Evolutionary conservation across 495 filamentous ascomycete genomes (phyloP).

Genomic region (Lophium mytilinum): DNA sequence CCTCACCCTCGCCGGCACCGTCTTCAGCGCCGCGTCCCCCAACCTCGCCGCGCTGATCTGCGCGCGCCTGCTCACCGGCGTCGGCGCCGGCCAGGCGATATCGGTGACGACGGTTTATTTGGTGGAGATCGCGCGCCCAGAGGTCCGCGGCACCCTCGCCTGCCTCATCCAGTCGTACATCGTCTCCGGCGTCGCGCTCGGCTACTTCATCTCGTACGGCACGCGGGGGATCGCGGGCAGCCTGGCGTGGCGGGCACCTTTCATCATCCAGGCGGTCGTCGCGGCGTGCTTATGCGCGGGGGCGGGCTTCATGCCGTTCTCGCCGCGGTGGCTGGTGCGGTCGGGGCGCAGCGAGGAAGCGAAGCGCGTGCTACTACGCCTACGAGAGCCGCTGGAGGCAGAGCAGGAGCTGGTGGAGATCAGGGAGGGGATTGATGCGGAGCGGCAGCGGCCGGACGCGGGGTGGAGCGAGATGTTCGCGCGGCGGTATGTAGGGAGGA

Average conservation of each 20-base stretch:
- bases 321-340: constrained; percentile 39
- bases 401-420: neutral
- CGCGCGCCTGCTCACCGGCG: neutral
- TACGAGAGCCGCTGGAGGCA: neutral
- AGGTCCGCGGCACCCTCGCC: neutral
- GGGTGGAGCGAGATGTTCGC: neutral
- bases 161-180: neutral
- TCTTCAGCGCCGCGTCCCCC: neutral
- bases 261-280: neutral
- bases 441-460: neutral
- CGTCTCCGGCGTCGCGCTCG: neutral
- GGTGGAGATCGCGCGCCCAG: neutral
- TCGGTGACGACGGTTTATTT: neutral
- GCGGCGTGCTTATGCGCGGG: neutral
- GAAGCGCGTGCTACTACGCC: neutral
- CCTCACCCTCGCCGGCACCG: neutral
- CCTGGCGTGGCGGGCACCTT: neutral
- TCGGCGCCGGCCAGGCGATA: neutral
- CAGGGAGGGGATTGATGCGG: neutral
- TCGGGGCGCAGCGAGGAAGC: constrained; percentile 34
- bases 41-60: neutral
- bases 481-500: neutral
- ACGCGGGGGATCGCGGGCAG: neutral
- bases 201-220: neutral
- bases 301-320: constrained; percentile 25